Conservation (phyloP, 208 protist species). For the Endotrypanum monterogeii region DNA sequence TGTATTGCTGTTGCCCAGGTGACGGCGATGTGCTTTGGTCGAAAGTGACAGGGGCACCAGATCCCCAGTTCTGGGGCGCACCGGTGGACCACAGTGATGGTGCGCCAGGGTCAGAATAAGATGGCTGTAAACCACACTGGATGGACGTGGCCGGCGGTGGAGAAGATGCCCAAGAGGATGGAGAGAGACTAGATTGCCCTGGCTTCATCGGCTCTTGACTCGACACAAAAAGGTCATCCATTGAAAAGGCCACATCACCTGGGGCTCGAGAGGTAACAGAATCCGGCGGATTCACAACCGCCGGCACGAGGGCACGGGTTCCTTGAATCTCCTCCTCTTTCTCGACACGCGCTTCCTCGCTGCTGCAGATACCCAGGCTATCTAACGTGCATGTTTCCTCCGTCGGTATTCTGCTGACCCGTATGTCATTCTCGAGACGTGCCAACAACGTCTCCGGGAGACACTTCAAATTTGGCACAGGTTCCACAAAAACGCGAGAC, state of each 20-base stretch:
- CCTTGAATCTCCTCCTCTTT: slow-evolving; percentile 21
- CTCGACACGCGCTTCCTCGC: slow-evolving; percentile 6
- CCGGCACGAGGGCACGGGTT: not conserved
- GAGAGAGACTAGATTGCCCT: not conserved
- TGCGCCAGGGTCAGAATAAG: slow-evolving; percentile 17
- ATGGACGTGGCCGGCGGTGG: not conserved
- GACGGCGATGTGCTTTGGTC: not conserved
- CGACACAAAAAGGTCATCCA: slow-evolving; percentile 47
- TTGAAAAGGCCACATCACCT: slow-evolving; percentile 24
- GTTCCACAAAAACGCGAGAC: slow-evolving; percentile 49
- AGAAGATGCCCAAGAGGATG: not conserved
- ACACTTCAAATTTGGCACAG: slow-evolving; percentile 55
- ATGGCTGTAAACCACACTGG: not conserved
- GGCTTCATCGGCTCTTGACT: slow-evolving; percentile 7
- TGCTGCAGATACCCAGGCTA: slow-evolving; percentile 51
- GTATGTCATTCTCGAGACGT: slow-evolving; percentile 48
- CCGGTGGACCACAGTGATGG: slow-evolving; percentile 28
- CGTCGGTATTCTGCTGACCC: slow-evolving; percentile 22
- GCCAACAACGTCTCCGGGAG: slow-evolving; percentile 44
- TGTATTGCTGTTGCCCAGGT: not conserved
- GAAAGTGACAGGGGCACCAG: not conserved
- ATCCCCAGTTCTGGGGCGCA: slow-evolving; percentile 22
- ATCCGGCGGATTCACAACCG: not conserved
- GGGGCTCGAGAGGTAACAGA: not conserved
- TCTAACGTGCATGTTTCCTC: slow-evolving; percentile 50